Evolutionary conservation across 129 eudicot species (phyloP), one percentile per base, ranked within the genome.

Genomic region (Deinandra increscens): DNA sequence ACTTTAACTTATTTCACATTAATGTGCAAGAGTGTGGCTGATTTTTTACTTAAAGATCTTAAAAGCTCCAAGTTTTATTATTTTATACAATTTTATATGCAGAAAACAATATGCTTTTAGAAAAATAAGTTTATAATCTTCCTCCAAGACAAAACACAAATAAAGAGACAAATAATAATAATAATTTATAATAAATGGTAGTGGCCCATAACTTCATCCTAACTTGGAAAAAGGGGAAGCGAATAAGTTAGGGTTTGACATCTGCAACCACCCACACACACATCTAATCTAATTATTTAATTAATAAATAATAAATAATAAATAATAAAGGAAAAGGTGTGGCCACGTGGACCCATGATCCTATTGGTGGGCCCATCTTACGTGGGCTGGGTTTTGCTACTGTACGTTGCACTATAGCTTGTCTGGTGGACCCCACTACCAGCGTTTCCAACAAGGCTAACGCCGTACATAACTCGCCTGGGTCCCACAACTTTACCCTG

Each of bases 221-320:
- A 75, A 66, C 59, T 65, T 75, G 50, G 73, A 50, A 66, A 75
- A 66, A 72, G 9, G 60, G 61, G 20, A 60, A 44, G 45, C 77
- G 79, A 75, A 66, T 75, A 75, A 75, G 73, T 75, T 75, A 66
- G 39, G 66, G 73, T 75, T 65, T 75, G 73, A 75, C 73, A 75
- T 75, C 79, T 54, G 68, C n/a, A n/a, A n/a, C n/a, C n/a, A n/a
- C n/a, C n/a, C n/a, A n/a, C n/a, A n/a, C n/a, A n/a, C n/a, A n/a
- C n/a, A n/a, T n/a, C n/a, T n/a, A n/a, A n/a, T n/a, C n/a, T n/a
- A n/a, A n/a, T n/a, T n/a, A n/a, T n/a, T n/a, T n/a, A n/a, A n/a
- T n/a, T n/a, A n/a, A n/a, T n/a, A n/a, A n/a, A n/a, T n/a, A n/a
- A n/a, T n/a, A n/a, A n/a, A n/a, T 45, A 10, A 44, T 20, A 20